Conservation (phyloP, 352 stramenopile genomes). For the Thalassiosira mediterranea region DNA sequence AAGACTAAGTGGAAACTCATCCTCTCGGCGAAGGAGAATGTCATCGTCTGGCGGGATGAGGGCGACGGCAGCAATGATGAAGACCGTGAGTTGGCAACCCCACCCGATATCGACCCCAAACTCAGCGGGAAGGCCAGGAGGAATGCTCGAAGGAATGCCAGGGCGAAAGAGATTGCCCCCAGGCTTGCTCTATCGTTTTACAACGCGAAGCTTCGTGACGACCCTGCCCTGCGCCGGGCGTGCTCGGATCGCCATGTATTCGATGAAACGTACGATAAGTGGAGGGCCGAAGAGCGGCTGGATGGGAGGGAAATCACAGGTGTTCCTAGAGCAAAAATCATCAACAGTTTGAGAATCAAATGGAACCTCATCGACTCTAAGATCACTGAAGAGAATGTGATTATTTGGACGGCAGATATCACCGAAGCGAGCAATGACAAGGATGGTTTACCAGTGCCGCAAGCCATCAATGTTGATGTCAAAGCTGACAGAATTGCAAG, state of each 20-base stretch:
- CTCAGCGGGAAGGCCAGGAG: too few relatives aligned
- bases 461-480: too few relatives aligned
- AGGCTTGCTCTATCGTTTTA: conserved; percentile 29
- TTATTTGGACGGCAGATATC: conserved; percentile 31
- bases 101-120: too few relatives aligned
- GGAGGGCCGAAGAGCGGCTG: conserved; percentile 25
- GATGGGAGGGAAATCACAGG: conserved; percentile 5
- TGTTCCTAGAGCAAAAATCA: conserved; percentile 13
- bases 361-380: conserved; percentile 39
- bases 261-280: conserved; percentile 18
- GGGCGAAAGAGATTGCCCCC: too few relatives aligned
- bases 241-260: conserved; percentile 36
- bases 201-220: conserved; percentile 19
- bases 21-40: conserved; percentile 24
- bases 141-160: too few relatives aligned
- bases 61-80: too few relatives aligned
- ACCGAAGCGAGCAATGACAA: not conserved
- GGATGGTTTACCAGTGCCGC: too few relatives aligned
- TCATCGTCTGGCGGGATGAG: conserved; percentile 43
- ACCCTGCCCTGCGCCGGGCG: conserved; percentile 9
- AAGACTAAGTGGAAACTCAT: conserved; percentile 28
- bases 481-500: conserved; percentile 19
- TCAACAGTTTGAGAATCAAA: conserved; percentile 16
- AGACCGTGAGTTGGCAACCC: too few relatives aligned
- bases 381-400: conserved; percentile 34